Percentiles rank a stretch among this genome's conserved stretches.
These are phyloP conservation scores for Copromyces sp. DNA, from an alignment of 495 filamentous ascomycete genomes.

Conservation along the genomic window DNA sequence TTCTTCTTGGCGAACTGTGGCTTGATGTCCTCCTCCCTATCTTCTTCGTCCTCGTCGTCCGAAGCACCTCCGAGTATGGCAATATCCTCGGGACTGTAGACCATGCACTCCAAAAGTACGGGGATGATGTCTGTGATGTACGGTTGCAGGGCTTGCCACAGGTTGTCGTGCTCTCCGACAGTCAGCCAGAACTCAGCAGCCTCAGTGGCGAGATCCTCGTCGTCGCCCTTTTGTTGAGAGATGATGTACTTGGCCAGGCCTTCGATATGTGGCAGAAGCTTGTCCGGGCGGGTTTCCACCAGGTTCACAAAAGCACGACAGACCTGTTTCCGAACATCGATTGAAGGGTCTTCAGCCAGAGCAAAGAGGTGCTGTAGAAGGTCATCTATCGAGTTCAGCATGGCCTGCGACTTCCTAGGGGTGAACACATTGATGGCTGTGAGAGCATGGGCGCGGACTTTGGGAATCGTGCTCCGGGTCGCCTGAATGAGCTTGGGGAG, in stretches of 20 bases:
- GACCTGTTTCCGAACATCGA: conserved; percentile 79
- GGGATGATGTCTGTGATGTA: conserved; percentile 81
- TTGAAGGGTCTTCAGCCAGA: conserved; percentile 60
- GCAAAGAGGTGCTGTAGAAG: conserved; percentile 75
- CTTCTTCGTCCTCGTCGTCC: conserved; percentile 88
- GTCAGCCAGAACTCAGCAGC: conserved; percentile 97
- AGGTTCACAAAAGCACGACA: conserved; percentile 89
- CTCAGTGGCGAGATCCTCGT: conserved; percentile 85
- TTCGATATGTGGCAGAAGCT: conserved; percentile 77
- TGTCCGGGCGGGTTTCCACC: conserved; percentile 82
- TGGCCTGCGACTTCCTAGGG: conserved; percentile 63
- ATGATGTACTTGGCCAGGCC: conserved; percentile 92
- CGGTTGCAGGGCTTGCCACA: conserved; percentile 63
- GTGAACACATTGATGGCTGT: conserved; percentile 86
- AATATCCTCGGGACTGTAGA: conserved; percentile 91
- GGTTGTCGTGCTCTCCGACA: conserved; percentile 72
- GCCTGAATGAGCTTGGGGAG: conserved; percentile 88
- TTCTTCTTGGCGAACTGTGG: conserved; percentile 78
- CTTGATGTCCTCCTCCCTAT: conserved; percentile 83
- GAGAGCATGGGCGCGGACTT: conserved; percentile 69
- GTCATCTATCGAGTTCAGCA: conserved; percentile 65
- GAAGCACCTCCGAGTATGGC: conserved; percentile 68
- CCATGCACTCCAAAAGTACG: conserved; percentile 86
- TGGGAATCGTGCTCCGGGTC: conserved; percentile 58
- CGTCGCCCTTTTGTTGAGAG: conserved; percentile 76